These are phyloP conservation scores for Lecanicillium sp. DNA, from an alignment of 2,329 filamentous ascomycete species.

Conservation along the genomic window DNA sequence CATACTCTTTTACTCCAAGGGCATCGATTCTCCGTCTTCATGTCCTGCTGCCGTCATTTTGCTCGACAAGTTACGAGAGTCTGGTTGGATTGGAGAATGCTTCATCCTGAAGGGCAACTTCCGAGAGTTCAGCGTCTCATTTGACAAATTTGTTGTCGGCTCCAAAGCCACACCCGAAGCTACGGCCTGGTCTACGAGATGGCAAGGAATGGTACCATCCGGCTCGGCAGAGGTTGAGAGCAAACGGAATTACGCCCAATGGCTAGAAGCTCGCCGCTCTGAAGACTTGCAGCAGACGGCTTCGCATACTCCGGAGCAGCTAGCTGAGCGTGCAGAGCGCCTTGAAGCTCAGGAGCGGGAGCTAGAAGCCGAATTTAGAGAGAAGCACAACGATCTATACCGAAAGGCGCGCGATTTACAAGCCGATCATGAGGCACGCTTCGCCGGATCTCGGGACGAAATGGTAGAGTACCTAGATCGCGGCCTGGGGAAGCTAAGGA, in stretches of 20 bases:
- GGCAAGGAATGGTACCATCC: conserved; percentile 13
- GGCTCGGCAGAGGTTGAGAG: conserved; percentile 21
- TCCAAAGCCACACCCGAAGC: conserved; percentile 35
- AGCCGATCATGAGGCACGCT: conserved; percentile 22
- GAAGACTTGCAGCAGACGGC: conserved; percentile 35
- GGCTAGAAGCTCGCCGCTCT: conserved; percentile 37
- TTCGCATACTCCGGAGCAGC: conserved; percentile 33
- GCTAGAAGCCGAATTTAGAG: conserved; percentile 44
- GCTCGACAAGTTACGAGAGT: conserved; percentile 37
- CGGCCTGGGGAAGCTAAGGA: conserved; percentile 39
- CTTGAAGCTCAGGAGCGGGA: conserved; percentile 41
- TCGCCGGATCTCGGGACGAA: conserved; percentile 38
- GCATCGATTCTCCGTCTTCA: conserved; percentile 44
- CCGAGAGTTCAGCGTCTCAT: conserved; percentile 48
- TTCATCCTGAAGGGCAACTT: conserved; percentile 53
- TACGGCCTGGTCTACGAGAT: conserved; percentile 32
- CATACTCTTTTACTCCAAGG: conserved; percentile 48
- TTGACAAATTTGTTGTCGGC: conserved; percentile 44
- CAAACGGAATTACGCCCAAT: conserved; percentile 37
- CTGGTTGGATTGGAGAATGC: conserved; percentile 45
- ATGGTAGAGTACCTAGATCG: conserved; percentile 44
- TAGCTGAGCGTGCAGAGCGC: conserved; percentile 34
- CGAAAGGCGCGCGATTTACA: conserved; percentile 36
- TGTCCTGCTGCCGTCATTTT: conserved; percentile 43
- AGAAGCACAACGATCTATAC: conserved; percentile 40